Percentiles rank a stretch among this genome's conserved stretches.
Evolutionary conservation across 1,139 yeast genomes (phyloP).

Genomic region (Pneumocystis murina): DNA sequence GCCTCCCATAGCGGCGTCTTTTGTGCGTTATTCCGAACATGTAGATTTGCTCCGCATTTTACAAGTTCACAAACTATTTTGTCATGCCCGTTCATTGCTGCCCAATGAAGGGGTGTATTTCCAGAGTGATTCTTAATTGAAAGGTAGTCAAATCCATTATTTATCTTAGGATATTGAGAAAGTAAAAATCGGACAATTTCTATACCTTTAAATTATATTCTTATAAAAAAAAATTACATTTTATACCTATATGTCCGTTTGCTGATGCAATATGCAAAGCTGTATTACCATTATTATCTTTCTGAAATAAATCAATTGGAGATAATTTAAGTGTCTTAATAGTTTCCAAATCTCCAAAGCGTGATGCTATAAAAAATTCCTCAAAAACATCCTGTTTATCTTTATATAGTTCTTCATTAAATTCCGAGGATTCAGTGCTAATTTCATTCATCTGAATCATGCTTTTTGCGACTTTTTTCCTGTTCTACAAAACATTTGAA

Average conservation of each 20-base stretch:
- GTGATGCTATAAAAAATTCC: neutral
- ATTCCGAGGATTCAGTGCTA: conserved; percentile 9
- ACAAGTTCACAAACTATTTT: conserved; percentile 54
- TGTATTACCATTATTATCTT: conserved; percentile 56
- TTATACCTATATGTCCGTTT: conserved; percentile 47
- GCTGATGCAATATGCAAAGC: conserved; percentile 92
- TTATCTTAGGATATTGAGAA: conserved; percentile 27
- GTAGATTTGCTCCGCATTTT: conserved; percentile 71
- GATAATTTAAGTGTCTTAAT: conserved; percentile 21
- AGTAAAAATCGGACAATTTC: conserved; percentile 51
- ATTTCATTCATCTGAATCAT: neutral
- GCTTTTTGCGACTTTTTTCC: neutral
- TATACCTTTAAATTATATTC: conserved; percentile 15
- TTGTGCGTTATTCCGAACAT: conserved; percentile 52
- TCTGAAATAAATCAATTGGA: conserved; percentile 24
- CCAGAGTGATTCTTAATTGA: conserved; percentile 53
- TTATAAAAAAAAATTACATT: neutral
- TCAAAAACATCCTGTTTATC: neutral
- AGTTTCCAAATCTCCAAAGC: conserved; percentile 8
- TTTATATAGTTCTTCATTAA: neutral
- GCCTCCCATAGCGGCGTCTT: conserved; percentile 86
- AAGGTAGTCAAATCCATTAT: conserved; percentile 30
- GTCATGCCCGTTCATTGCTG: conserved; percentile 72
- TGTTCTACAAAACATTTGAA: neutral
- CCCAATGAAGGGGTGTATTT: conserved; percentile 94